Conservation (phyloP, 495 filamentous ascomycete species). For the Eremomyces bilateralis region DNA sequence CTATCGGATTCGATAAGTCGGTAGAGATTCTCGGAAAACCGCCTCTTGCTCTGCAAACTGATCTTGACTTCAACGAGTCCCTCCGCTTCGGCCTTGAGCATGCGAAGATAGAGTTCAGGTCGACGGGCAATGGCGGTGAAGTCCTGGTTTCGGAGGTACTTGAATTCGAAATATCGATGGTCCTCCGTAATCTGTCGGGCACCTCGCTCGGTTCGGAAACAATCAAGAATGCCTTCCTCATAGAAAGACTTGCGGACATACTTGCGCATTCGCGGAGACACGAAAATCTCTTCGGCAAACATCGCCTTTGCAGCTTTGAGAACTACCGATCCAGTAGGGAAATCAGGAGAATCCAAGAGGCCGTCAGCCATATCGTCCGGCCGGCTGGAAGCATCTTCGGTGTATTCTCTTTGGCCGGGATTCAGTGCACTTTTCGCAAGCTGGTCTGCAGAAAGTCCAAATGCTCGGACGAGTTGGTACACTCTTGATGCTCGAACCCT, state of each 20-base stretch:
- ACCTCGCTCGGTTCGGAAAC: constrained; percentile 80
- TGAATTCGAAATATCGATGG: constrained; percentile 93
- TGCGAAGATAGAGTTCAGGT: constrained; percentile 77
- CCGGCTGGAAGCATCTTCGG: constrained; percentile 53
- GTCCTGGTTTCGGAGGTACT: constrained; percentile 78
- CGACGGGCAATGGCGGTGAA: constrained; percentile 56
- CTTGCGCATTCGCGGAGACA: constrained; percentile 78
- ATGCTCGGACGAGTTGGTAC: constrained; percentile 66
- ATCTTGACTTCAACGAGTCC: constrained; percentile 70
- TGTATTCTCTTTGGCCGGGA: constrained; percentile 52
- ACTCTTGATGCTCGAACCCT: constrained; percentile 55
- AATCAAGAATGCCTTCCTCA: constrained; percentile 57
- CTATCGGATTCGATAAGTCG: constrained; percentile 79
- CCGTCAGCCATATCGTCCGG: constrained; percentile 62
- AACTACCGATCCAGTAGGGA: constrained; percentile 52
- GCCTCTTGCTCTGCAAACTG: constrained; percentile 46
- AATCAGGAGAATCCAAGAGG: constrained; percentile 40
- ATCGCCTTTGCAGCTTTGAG: constrained; percentile 58
- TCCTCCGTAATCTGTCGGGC: constrained; percentile 86
- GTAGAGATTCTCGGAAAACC: constrained; percentile 53
- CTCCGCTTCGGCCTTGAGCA: constrained; percentile 92
- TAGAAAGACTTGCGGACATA: constrained; percentile 67
- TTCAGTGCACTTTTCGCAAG: constrained; percentile 68
- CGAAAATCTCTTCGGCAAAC: constrained; percentile 76
- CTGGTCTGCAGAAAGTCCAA: constrained; percentile 74